A percentile compares a stretch with the other conserved stretches of the same genome.
Conservation (phyloP, 345 rosid species). For the Hibiscus mutabilis region DNA sequence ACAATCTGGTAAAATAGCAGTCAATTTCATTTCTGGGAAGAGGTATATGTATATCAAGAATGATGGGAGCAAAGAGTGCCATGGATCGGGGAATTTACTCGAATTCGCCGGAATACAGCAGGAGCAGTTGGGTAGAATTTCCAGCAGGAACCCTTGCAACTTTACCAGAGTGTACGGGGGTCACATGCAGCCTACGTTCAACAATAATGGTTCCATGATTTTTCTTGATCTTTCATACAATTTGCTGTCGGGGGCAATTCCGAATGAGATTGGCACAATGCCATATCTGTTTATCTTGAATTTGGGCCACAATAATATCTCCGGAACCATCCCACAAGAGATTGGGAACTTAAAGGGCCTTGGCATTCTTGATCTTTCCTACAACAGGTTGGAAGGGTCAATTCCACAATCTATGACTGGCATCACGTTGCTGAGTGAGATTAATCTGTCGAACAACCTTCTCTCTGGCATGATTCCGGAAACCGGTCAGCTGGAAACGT, state of each 20-base stretch:
- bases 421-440: slow-evolving; percentile 51
- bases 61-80: slow-evolving; percentile 72
- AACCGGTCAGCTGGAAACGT: slow-evolving; percentile 75
- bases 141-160: slow-evolving; percentile 76
- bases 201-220: slow-evolving; percentile 86
- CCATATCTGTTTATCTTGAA: slow-evolving; percentile 64
- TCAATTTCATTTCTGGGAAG: slow-evolving; percentile 71
- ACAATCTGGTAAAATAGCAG: slow-evolving; percentile 80
- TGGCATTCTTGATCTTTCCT: slow-evolving; percentile 80
- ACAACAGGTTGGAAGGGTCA: slow-evolving; percentile 53
- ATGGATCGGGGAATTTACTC: slow-evolving; percentile 86
- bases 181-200: slow-evolving; percentile 65
- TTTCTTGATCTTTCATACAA: slow-evolving; percentile 88
- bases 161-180: slow-evolving; percentile 65
- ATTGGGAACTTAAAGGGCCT: slow-evolving; percentile 58
- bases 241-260: slow-evolving; percentile 60
- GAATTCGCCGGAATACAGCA: slow-evolving; percentile 79
- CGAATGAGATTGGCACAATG: slow-evolving; percentile 79
- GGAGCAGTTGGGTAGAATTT: slow-evolving; percentile 49
- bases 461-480: slow-evolving; percentile 72
- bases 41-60: slow-evolving; percentile 71
- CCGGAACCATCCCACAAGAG: slow-evolving; percentile 70
- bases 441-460: slow-evolving; percentile 64
- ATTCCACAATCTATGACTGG: slow-evolving; percentile 64
- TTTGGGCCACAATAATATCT: slow-evolving; percentile 65